Conservation (phyloP, 2,329 filamentous ascomycete genomes). For the Sporothrix curviconia region DNA sequence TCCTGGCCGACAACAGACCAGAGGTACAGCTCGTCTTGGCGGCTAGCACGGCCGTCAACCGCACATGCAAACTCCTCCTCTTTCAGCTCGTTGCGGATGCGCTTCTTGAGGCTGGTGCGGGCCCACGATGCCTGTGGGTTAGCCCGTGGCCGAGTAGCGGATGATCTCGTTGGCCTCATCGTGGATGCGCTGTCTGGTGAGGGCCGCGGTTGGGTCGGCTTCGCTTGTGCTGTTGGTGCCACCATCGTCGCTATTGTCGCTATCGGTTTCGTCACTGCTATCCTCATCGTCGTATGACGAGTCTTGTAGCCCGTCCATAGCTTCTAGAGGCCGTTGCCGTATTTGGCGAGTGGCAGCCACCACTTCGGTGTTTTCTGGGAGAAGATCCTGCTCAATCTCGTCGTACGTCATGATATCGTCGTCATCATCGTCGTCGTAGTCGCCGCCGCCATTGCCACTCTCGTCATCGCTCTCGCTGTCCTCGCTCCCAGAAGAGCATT, state of each 20-base stretch:
- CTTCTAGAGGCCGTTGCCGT: too few relatives aligned
- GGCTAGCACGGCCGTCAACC: conserved; percentile 34
- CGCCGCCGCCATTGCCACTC: conserved; percentile 5
- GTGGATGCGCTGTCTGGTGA: conserved; percentile 7
- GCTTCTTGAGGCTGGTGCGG: conserved; percentile 26
- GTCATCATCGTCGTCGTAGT: conserved; percentile 8
- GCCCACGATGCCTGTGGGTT: conserved; percentile 29
- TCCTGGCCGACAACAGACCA: conserved; percentile 39
- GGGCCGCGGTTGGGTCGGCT: background rate
- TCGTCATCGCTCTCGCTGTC: background rate
- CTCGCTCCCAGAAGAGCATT: background rate
- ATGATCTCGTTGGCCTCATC: conserved; percentile 39
- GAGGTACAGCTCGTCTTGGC: conserved; percentile 37
- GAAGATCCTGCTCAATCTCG: conserved; percentile 12
- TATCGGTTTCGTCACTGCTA: background rate
- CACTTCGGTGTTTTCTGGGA: conserved; percentile 1
- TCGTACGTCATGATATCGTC: conserved; percentile 13
- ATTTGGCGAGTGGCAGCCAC: conserved; percentile 2
- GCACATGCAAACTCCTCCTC: conserved; percentile 40
- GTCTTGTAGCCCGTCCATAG: too few relatives aligned
- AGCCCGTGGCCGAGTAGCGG: conserved; percentile 34
- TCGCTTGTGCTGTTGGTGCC: background rate
- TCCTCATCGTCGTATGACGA: too few relatives aligned
- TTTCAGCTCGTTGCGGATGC: conserved; percentile 35
- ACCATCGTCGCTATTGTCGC: conserved; percentile 16